Percentiles rank a stretch among this genome's conserved stretches.
Evolutionary conservation across 805 yeast species (phyloP).

Genomic region (Zygosaccharomyces siamensis): DNA sequence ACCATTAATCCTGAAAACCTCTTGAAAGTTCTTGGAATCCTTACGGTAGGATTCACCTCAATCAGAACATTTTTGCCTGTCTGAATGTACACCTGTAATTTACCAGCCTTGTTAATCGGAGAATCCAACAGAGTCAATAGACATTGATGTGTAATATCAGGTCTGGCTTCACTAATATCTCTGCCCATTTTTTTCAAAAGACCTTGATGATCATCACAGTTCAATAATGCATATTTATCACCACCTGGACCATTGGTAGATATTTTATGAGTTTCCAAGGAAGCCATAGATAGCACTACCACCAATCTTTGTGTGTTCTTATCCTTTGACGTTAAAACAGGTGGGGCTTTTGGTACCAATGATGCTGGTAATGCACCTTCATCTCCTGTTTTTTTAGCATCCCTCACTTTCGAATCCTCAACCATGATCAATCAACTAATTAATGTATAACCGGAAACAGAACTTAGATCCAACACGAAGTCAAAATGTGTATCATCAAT

Average conservation of each 20-base stretch:
- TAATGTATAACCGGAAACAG: background rate
- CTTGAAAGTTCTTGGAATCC: conserved; percentile 97
- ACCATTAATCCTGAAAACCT: conserved; percentile 98
- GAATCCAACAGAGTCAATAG: conserved; percentile 88
- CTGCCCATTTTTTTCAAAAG: conserved; percentile 91
- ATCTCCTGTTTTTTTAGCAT: conserved; percentile 36
- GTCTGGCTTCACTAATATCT: conserved; percentile 96
- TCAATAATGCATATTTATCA: conserved; percentile 87
- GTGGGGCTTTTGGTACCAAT: conserved; percentile 83
- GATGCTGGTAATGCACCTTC: conserved; percentile 55
- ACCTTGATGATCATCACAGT: conserved; percentile 98
- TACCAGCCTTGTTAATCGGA: conserved; percentile 98
- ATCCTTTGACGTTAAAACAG: conserved; percentile 75
- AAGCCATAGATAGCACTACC: conserved; percentile 94
- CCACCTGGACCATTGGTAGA: conserved; percentile 73
- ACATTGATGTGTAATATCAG: conserved; percentile 99
- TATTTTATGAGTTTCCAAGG: conserved; percentile 90
- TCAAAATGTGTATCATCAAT: too few relatives aligned
- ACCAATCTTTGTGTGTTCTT: conserved; percentile 80
- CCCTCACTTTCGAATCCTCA: conserved; percentile 46
- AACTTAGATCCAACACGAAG: too few relatives aligned
- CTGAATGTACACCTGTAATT: conserved; percentile 90
- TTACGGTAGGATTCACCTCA: conserved; percentile 93
- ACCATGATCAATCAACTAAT: conserved; percentile 34
- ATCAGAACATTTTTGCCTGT: conserved; percentile 92